These are phyloP conservation scores for Limnanthes douglasii DNA, from an alignment of 345 rosid species.

Conservation along the genomic window DNA sequence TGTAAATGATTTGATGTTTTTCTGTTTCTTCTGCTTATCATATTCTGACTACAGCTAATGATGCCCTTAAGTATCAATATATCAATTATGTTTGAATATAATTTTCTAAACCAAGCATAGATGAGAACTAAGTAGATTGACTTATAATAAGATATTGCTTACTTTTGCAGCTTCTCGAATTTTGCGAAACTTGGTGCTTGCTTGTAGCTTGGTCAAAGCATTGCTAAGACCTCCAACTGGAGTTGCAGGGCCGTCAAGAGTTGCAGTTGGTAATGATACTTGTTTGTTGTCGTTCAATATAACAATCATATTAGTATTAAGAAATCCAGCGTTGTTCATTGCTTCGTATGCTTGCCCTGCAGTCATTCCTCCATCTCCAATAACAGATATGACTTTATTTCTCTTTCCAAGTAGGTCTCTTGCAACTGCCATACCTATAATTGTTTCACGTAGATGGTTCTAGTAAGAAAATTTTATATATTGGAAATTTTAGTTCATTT, in stretches of 20 bases:
- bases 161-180: constrained; percentile 91
- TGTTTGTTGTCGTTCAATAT: constrained; percentile 79
- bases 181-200: constrained; percentile 70
- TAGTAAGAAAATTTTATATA: too few relatives aligned
- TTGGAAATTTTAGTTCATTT: too few relatives aligned
- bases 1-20: too few relatives aligned
- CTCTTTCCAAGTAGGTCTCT: constrained; percentile 83
- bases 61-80: too few relatives aligned
- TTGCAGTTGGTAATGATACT: constrained; percentile 54
- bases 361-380: constrained; percentile 64
- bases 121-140: too few relatives aligned
- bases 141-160: too few relatives aligned
- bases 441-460: too few relatives aligned
- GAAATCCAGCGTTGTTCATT: constrained; percentile 87
- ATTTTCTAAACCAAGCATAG: too few relatives aligned
- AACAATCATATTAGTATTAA: constrained; percentile 82
- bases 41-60: too few relatives aligned
- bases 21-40: too few relatives aligned
- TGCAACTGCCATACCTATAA: constrained; percentile 86
- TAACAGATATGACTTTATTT: constrained; percentile 57
- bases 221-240: constrained; percentile 70
- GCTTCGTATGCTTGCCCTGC: constrained; percentile 96
- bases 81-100: too few relatives aligned
- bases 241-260: constrained; percentile 59
- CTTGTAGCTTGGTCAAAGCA: constrained; percentile 74